Conservation (phyloP, 2,329 filamentous ascomycete species). For the Pestalotiopsis sp. region DNA sequence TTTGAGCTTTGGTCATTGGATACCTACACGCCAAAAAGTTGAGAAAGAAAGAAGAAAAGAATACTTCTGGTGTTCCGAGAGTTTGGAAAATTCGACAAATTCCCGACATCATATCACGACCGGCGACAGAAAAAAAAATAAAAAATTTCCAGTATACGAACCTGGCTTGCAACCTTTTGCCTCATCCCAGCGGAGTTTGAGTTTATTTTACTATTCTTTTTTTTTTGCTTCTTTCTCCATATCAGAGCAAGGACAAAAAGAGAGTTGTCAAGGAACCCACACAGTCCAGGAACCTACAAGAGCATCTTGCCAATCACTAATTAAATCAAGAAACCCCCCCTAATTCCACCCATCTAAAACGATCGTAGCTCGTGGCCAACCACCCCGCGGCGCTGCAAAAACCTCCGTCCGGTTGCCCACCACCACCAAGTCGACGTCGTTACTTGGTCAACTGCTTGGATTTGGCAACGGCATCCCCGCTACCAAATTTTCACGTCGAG, state of each 20-base stretch:
- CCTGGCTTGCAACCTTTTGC: not conserved
- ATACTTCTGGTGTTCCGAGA: not conserved
- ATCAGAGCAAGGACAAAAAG: not conserved
- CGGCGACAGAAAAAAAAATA: not conserved
- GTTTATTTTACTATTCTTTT: not conserved
- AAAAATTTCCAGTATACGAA: not conserved
- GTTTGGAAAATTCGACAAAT: not conserved
- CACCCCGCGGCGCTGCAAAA: conserved; percentile 9
- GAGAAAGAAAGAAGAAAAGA: no score
- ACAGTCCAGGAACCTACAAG: not conserved
- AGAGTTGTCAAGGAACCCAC: not conserved
- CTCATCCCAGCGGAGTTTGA: not conserved
- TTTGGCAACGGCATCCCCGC: conserved; percentile 4
- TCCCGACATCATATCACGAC: not conserved
- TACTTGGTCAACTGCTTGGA: conserved; percentile 11
- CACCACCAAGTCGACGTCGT: conserved; percentile 7
- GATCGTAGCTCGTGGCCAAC: not conserved
- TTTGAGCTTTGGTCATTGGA: conserved; percentile 9
- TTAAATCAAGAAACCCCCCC: not conserved
- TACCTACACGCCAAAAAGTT: not conserved
- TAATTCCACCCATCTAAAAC: conserved; percentile 3
- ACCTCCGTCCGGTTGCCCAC: conserved; percentile 9
- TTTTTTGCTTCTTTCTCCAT: not conserved
- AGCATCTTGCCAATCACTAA: conserved; percentile 1
- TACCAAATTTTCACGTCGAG: conserved; percentile 1